Conservation (phyloP, 129 eudicot species). For the Gnaphalium uliginosum region DNA sequence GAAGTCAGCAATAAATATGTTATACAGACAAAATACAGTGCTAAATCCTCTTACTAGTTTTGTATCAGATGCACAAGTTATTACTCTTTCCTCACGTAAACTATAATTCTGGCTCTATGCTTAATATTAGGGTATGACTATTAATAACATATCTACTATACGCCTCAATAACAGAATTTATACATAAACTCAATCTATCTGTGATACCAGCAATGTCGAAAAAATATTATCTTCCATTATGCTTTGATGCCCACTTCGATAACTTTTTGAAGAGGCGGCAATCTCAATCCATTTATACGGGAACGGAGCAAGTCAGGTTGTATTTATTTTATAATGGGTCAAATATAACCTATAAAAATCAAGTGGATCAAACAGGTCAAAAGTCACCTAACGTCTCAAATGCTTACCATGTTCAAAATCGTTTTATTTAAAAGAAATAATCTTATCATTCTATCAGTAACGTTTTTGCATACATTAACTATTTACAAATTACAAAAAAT, state of each 20-base stretch:
- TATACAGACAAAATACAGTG: not conserved
- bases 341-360: not conserved
- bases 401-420: not conserved
- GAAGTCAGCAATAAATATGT: not conserved
- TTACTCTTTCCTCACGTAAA: not conserved
- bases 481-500: not conserved
- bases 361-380: not conserved
- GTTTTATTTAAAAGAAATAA: not conserved
- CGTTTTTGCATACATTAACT: not conserved
- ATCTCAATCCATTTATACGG: not conserved
- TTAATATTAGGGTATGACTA: not conserved
- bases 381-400: not conserved
- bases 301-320: not conserved
- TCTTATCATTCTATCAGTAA: not conserved
- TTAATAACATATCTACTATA: not conserved
- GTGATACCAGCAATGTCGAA: not conserved
- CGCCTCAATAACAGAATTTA: not conserved
- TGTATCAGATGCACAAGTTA: slow-evolving; percentile 1
- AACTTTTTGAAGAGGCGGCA: not conserved
- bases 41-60: not conserved
- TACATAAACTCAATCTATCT: not conserved
- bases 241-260: not conserved
- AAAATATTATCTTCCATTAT: too few species aligned
- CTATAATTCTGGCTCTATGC: not conserved
- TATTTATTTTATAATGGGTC: too few species aligned